Percentiles rank a stretch among this genome's conserved stretches.
Evolutionary conservation across 2,329 filamentous ascomycete species (phyloP).

Genomic region (Capronia coronata): DNA sequence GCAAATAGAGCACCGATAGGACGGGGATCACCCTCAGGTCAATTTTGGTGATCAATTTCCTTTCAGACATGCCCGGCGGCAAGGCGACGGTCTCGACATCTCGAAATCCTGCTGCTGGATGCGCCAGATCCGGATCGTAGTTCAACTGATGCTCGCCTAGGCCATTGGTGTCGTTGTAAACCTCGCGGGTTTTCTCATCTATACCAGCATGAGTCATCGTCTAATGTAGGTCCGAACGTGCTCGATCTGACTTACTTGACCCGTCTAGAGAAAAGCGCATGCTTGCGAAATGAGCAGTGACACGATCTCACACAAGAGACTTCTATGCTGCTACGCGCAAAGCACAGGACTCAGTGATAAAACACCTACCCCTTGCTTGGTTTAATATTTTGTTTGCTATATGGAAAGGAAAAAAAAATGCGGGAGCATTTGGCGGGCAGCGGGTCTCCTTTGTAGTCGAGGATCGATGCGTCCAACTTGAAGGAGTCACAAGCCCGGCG

Average conservation of each 20-base stretch:
- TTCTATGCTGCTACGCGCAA: background rate
- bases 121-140: constrained; percentile 28
- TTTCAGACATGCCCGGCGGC: constrained; percentile 40
- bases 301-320: background rate
- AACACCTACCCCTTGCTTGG: background rate
- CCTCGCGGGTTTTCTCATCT: constrained; percentile 21
- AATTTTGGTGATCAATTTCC: constrained; percentile 61
- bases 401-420: constrained; percentile 1
- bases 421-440: constrained; percentile 5
- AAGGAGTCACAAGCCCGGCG: no score
- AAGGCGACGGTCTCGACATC: constrained; percentile 15
- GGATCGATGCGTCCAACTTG: background rate
- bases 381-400: background rate
- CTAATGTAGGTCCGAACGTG: no score
- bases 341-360: background rate
- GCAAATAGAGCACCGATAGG: constrained; percentile 60
- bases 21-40: constrained; percentile 67
- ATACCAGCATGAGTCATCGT: background rate
- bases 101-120: constrained; percentile 24
- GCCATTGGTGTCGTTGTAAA: constrained; percentile 19
- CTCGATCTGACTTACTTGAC: constrained; percentile 10
- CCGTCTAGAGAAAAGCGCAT: constrained; percentile 25
- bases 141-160: constrained; percentile 12
- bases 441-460: constrained; percentile 17
- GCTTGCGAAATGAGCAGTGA: background rate